A percentile compares a stretch with the other conserved stretches of the same genome.
phyloP scores from a whole-genome alignment of 805 yeast genomes.

The Kuraishia piskuri region DNA sequence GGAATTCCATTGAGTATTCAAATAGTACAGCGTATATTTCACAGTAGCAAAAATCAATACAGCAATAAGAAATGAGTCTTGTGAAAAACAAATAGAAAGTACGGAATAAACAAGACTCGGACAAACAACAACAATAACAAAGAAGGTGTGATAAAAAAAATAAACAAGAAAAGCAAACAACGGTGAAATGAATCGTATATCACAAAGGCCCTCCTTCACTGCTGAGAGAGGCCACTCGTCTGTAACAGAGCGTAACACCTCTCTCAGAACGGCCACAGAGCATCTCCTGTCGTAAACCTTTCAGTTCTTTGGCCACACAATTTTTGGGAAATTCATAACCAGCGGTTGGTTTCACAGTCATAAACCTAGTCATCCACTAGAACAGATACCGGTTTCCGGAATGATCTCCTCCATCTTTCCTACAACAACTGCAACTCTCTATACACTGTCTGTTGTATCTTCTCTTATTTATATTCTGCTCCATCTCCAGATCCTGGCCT shows the following conservation, averaged over 20 bases:
- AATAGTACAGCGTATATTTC: neutral
- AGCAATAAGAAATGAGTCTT: neutral
- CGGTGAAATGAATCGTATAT: neutral
- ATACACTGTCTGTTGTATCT: too few relatives aligned
- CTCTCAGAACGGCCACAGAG: neutral
- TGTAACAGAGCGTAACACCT: too few relatives aligned
- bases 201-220: neutral
- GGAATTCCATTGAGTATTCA: too few relatives aligned
- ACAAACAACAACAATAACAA: neutral
- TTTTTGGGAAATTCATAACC: neutral
- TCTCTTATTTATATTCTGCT: neutral
- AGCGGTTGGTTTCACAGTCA: neutral
- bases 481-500: constrained; percentile 95
- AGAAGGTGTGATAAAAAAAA: neutral
- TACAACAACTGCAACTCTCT: too few relatives aligned
- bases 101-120: neutral
- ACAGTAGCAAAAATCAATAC: neutral
- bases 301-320: too few relatives aligned
- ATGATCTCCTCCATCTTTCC: too few relatives aligned
- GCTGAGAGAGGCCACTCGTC: too few relatives aligned
- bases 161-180: neutral
- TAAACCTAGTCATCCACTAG: neutral
- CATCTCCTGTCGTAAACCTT: neutral
- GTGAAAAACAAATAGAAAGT: neutral
- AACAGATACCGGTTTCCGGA: too few relatives aligned